Evolutionary conservation across 148 eudicot species (phyloP).

Genomic region (Rhododendron mucronatum): DNA sequence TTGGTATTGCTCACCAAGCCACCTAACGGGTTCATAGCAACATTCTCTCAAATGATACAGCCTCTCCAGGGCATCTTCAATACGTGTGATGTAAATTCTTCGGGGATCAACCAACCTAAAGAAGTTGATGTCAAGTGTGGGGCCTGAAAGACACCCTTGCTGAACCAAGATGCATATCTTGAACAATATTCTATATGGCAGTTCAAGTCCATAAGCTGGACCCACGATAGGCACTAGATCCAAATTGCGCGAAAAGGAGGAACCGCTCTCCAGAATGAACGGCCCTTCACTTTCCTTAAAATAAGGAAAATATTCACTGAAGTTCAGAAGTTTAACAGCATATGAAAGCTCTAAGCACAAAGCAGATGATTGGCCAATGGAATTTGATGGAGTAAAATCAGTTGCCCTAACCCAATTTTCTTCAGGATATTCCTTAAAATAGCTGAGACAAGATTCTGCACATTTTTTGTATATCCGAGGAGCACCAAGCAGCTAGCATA

Average conservation of each 20-base stretch:
- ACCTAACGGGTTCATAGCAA: constrained; percentile 73
- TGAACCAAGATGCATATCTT: constrained; percentile 70
- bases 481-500: constrained; percentile 51
- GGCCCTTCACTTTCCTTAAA: constrained; percentile 38
- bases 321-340: constrained; percentile 36
- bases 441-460: constrained; percentile 26
- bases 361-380: constrained; percentile 72
- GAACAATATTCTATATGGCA: constrained; percentile 61
- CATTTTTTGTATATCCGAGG: constrained; percentile 61
- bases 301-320: constrained; percentile 45
- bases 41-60: constrained; percentile 53
- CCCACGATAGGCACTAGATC: constrained; percentile 65
- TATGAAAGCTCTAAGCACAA: constrained; percentile 62
- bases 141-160: constrained; percentile 74
- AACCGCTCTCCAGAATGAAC: constrained; percentile 35
- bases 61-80: constrained; percentile 67
- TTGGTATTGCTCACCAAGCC: constrained; percentile 48
- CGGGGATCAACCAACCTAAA: constrained; percentile 66
- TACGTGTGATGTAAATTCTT: constrained; percentile 22
- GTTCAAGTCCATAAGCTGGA: constrained; percentile 39
- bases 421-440: constrained; percentile 43
- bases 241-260: constrained; percentile 35
- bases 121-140: constrained; percentile 50
- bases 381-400: constrained; percentile 44
- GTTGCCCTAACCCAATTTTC: constrained; percentile 44